Conservation (phyloP, 495 filamentous ascomycete genomes). For the Bacidia gigantensis region DNA sequence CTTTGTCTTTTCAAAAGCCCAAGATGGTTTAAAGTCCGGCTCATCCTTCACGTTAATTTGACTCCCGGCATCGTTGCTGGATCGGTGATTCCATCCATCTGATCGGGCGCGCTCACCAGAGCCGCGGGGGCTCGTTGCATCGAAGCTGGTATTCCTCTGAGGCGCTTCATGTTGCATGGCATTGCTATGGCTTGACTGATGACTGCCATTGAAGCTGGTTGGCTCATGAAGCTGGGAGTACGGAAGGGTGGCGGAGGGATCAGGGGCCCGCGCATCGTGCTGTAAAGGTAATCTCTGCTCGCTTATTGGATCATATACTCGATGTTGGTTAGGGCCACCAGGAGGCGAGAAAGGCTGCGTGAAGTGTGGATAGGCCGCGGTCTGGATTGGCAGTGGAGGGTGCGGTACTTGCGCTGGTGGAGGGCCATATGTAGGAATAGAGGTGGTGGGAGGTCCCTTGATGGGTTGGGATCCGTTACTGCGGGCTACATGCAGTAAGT, state of each 20-base stretch:
- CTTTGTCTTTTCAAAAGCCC: slow-evolving; percentile 95
- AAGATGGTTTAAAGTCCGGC: slow-evolving; percentile 51
- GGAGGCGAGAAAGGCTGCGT: slow-evolving; percentile 6
- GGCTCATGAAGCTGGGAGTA: slow-evolving; percentile 3
- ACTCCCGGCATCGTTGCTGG: slow-evolving; percentile 17
- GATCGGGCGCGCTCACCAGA: slow-evolving; percentile 2
- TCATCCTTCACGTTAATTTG: slow-evolving; percentile 34
- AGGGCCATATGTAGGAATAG: slow-evolving; percentile 3
- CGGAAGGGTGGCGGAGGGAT: background rate
- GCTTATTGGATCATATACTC: slow-evolving; percentile 4
- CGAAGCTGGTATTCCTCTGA: slow-evolving; percentile 14
- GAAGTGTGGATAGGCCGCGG: slow-evolving; percentile 11
- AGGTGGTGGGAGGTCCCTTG: slow-evolving; percentile 8
- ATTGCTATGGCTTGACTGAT: background rate
- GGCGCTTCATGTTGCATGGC: background rate
- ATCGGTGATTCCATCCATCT: slow-evolving; percentile 1
- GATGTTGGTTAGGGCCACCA: slow-evolving; percentile 4
- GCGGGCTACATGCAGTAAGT: slow-evolving; percentile 16
- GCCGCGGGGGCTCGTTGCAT: slow-evolving; percentile 33
- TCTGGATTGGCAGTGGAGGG: slow-evolving; percentile 2
- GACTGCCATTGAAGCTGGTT: background rate
- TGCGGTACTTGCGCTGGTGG: slow-evolving; percentile 7
- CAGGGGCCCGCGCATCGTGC: slow-evolving; percentile 2
- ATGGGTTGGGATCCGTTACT: slow-evolving; percentile 11
- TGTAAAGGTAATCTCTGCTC: slow-evolving; percentile 6